Percentiles rank a stretch among this genome's conserved stretches.
Evolutionary conservation across 1,284 basidiomycete species (phyloP).

Genomic region (Clitocybe nebularis): DNA sequence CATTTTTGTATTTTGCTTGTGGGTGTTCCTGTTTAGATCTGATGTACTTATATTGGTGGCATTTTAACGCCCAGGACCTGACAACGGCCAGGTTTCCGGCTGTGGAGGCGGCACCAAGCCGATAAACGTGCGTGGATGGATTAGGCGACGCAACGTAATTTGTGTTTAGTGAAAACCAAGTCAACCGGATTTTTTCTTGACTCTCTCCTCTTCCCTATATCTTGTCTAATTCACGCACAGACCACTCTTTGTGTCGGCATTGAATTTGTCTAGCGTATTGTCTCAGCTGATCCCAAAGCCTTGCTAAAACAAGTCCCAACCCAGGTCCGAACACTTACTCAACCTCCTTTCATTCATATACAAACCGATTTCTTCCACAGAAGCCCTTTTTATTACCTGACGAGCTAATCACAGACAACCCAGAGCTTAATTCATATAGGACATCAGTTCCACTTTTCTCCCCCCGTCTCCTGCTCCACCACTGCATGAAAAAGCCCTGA

Average conservation of each 20-base stretch:
- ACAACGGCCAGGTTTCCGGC: no score
- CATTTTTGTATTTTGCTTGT: no score
- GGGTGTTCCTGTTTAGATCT: no score
- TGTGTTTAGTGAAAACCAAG: constrained; percentile 6
- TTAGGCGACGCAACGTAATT: constrained; percentile 17
- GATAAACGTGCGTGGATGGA: constrained; percentile 25
- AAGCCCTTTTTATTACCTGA: neutral
- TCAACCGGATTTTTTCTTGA: constrained; percentile 6
- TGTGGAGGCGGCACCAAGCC: constrained; percentile 13
- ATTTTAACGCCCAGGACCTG: no score
- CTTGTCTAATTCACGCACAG: constrained; percentile 3
- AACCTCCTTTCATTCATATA: neutral
- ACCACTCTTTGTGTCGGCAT: neutral
- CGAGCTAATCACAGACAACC: neutral
- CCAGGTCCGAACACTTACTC: constrained; percentile 15
- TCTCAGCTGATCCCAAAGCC: constrained; percentile 12
- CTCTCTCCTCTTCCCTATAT: constrained; percentile 1
- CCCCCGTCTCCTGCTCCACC: constrained; percentile 19
- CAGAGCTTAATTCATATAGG: neutral
- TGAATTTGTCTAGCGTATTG: constrained; percentile 7
- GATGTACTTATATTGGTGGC: no score
- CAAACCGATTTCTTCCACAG: neutral
- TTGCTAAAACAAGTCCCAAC: constrained; percentile 9
- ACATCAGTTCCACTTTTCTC: constrained; percentile 16
- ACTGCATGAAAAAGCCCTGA: constrained; percentile 27